Percentiles rank a stretch among this genome's conserved stretches.
These are phyloP conservation scores for Ophiostoma montium DNA, from an alignment of 2,329 filamentous ascomycete genomes.

Conservation along the genomic window DNA sequence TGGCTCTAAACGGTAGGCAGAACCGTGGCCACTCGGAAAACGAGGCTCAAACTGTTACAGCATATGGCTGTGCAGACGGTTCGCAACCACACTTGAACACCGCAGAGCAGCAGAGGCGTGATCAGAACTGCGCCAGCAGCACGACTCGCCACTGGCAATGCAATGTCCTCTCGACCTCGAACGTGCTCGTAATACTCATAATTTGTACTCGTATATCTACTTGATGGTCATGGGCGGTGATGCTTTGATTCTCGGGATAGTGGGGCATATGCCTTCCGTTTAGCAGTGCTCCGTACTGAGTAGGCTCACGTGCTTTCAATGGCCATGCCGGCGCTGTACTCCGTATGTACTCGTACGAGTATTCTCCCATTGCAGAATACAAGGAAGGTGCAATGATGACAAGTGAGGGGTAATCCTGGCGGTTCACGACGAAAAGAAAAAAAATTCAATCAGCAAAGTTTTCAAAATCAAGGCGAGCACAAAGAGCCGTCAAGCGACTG, in stretches of 20 bases:
- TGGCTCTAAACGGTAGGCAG: neutral
- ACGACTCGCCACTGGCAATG: slow-evolving; percentile 2
- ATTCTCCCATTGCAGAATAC: neutral
- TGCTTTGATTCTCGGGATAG: no score
- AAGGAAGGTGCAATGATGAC: no score
- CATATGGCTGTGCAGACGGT: neutral
- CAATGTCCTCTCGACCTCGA: no score
- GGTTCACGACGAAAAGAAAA: neutral
- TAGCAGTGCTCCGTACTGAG: no score
- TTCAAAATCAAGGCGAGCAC: neutral
- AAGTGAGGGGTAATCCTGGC: no score
- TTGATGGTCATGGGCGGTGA: no score
- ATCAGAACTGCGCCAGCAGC: slow-evolving; percentile 9
- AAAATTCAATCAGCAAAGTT: neutral
- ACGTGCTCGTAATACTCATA: no score
- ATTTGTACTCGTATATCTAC: no score
- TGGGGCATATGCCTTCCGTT: no score
- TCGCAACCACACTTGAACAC: neutral
- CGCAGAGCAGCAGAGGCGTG: slow-evolving; percentile 1
- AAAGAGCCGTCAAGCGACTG: neutral
- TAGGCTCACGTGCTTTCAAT: neutral
- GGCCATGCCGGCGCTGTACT: no score
- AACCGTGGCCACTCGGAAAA: neutral
- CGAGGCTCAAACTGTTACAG: neutral
- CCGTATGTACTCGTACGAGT: neutral